Conservation (phyloP, 2,329 filamentous ascomycete species). For the Penicillium sp. region DNA sequence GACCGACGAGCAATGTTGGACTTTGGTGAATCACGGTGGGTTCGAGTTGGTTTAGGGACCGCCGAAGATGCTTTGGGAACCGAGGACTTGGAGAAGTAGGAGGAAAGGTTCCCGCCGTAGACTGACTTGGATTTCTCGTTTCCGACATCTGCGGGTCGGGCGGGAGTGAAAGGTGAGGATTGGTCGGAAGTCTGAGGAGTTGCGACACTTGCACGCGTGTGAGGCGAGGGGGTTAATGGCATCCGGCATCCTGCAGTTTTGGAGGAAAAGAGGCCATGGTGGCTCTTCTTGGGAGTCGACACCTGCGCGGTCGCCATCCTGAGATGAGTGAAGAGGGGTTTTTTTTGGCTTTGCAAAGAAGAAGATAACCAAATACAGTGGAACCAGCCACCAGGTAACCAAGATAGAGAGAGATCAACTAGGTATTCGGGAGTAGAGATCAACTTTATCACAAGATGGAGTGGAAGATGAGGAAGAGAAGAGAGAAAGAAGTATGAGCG, state of each 20-base stretch:
- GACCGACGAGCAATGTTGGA: conserved; percentile 77
- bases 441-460: conserved; percentile 24
- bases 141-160: conserved; percentile 60
- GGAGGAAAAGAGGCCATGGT: conserved; percentile 87
- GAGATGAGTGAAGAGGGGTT: conserved; percentile 37
- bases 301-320: conserved; percentile 87
- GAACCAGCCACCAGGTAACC: conserved; percentile 21
- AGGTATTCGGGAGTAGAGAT: conserved; percentile 31
- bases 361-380: conserved; percentile 25
- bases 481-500: conserved; percentile 28
- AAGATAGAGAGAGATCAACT: conserved; percentile 33
- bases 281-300: conserved; percentile 93
- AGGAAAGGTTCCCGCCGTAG: conserved; percentile 77
- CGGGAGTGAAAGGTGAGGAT: conserved; percentile 74
- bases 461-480: conserved; percentile 23
- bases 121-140: conserved; percentile 69
- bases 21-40: conserved; percentile 87
- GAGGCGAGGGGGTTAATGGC: conserved; percentile 88
- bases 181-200: conserved; percentile 45
- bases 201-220: conserved; percentile 59
- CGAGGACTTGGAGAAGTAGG: conserved; percentile 63
- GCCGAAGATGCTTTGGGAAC: conserved; percentile 9
- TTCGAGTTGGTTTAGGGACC: conserved; percentile 46
- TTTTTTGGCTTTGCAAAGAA: conserved; percentile 6
- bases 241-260: conserved; percentile 94